Evolutionary conservation across 805 yeast genomes (phyloP).

Genomic region (Candida qinlingensis): DNA sequence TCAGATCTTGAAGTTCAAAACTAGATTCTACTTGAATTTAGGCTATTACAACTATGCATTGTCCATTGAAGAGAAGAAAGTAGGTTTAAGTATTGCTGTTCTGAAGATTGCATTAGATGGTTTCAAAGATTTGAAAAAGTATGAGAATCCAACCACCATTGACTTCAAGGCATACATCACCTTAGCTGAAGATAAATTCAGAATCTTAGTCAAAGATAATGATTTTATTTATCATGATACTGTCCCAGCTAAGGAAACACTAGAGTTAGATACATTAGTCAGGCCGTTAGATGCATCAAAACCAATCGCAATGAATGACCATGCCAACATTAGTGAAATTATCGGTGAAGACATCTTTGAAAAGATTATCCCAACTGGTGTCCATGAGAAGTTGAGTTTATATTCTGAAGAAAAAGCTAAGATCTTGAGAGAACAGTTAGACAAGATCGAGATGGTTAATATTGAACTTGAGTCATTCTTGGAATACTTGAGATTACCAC

Average conservation of each 20-base stretch:
- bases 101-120: conserved; percentile 45
- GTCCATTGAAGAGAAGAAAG: conserved; percentile 49
- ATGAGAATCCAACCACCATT: conserved; percentile 29
- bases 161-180: conserved; percentile 30
- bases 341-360: conserved; percentile 56
- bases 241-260: conserved; percentile 54
- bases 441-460: conserved; percentile 68
- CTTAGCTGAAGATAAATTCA: conserved; percentile 31
- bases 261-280: conserved; percentile 46
- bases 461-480: conserved; percentile 74
- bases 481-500: conserved; percentile 76
- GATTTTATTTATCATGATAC: conserved; percentile 83
- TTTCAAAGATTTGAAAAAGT: conserved; percentile 25
- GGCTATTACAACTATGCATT: conserved; percentile 57
- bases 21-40: conserved; percentile 50
- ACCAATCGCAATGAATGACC: conserved; percentile 46
- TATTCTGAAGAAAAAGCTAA: conserved; percentile 89
- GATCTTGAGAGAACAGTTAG: conserved; percentile 66
- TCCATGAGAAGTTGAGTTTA: conserved; percentile 80
- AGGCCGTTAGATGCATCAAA: conserved; percentile 67
- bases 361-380: conserved; percentile 77
- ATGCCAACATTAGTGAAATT: conserved; percentile 38
- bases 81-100: conserved; percentile 75
- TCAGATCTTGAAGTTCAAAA: conserved; percentile 45
- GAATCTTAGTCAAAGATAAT: conserved; percentile 65